Evolutionary conservation across 2,329 filamentous ascomycete species (phyloP).

Genomic region (Beauveria sp.): DNA sequence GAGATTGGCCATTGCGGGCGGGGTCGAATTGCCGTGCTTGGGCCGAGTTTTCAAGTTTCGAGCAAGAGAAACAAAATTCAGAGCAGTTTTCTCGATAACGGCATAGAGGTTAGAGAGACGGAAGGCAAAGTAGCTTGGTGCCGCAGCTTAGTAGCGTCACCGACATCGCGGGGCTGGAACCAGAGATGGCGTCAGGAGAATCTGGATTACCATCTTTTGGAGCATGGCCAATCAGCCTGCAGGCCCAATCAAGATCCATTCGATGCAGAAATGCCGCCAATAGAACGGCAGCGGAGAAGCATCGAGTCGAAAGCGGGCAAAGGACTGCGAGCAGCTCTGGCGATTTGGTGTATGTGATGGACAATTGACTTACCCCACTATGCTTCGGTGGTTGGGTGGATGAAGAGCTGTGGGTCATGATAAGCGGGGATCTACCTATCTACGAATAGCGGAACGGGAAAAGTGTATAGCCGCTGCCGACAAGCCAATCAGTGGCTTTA

Average conservation of each 20-base stretch:
- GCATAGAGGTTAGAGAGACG: neutral
- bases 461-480: neutral
- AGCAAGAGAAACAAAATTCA: neutral
- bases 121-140: neutral
- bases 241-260: neutral
- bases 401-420: no score
- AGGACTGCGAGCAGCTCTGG: neutral
- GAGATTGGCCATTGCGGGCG: constrained; percentile 39
- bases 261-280: neutral
- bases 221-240: neutral
- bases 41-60: neutral
- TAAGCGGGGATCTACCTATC: neutral
- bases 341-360: neutral
- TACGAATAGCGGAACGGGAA: neutral
- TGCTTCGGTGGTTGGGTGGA: neutral
- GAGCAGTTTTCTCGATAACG: neutral
- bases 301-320: neutral
- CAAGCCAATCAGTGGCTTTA: neutral
- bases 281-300: neutral
- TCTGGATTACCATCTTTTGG: neutral
- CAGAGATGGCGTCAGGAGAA: neutral
- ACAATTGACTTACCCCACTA: neutral
- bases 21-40: neutral
- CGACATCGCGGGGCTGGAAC: neutral
- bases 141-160: constrained; percentile 7